phyloP scores from a whole-genome alignment of 1,139 yeast species.

The Schwanniomyces etchellsii region DNA sequence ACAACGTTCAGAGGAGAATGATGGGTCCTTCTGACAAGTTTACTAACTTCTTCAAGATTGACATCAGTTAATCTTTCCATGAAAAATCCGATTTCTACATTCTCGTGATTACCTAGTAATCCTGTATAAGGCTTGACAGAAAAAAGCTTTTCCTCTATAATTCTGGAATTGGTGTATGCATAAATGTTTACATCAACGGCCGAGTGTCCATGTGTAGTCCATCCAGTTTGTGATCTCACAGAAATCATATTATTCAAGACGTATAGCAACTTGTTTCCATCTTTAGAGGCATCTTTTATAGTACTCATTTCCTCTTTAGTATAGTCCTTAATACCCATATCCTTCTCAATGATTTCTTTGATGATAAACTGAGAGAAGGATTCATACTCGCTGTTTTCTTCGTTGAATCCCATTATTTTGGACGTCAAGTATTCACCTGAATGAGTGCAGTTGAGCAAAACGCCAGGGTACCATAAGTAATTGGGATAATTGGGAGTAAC shows the following conservation, averaged over 20 bases:
- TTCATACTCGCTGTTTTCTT: conserved; percentile 14
- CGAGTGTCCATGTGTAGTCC: conserved; percentile 88
- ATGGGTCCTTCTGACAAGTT: conserved; percentile 36
- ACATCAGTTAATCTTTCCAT: conserved; percentile 56
- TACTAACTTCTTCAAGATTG: conserved; percentile 47
- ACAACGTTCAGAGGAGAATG: conserved; percentile 28
- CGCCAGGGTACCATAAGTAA: conserved; percentile 78
- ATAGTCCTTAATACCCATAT: conserved; percentile 57
- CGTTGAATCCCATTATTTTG: conserved; percentile 18
- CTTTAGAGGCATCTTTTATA: conserved; percentile 16
- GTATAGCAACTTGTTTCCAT: conserved; percentile 18
- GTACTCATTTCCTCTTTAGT: conserved; percentile 41
- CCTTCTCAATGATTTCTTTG: conserved; percentile 45
- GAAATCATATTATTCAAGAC: conserved; percentile 55
- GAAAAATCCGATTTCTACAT: conserved; percentile 73
- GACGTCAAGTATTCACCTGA: conserved; percentile 63
- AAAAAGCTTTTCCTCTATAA: conserved; percentile 30
- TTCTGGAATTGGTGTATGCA: conserved; percentile 54
- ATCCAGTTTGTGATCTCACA: conserved; percentile 68
- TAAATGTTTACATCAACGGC: conserved; percentile 88
- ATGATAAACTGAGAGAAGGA: conserved; percentile 39
- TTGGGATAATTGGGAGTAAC: conserved; percentile 38
- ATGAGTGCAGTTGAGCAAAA: conserved; percentile 56
- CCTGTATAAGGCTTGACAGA: conserved; percentile 29
- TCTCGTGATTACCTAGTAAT: conserved; percentile 76